Percentiles rank a stretch among this genome's conserved stretches.
Evolutionary conservation across 2,329 filamentous ascomycete species (phyloP).

Genomic region (Phialophora expanda): DNA sequence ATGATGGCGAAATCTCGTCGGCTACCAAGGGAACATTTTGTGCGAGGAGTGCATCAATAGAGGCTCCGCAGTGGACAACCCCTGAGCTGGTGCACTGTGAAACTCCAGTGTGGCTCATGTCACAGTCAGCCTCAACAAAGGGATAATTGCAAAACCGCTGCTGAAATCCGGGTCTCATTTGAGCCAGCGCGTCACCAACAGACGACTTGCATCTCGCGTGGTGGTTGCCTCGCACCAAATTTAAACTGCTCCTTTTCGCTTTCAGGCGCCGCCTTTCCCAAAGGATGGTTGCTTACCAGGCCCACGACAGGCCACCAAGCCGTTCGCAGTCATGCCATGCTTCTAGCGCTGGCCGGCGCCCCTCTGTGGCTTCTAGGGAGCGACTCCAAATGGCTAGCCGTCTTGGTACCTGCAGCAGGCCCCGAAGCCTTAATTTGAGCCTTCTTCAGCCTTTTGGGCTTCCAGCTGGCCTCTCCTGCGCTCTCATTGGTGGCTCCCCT

Average conservation of each 20-base stretch:
- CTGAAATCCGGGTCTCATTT: not conserved
- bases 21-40: not conserved
- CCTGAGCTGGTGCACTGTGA: conserved; percentile 6
- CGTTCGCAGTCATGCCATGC: conserved; percentile 14
- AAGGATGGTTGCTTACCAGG: conserved; percentile 14
- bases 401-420: conserved; percentile 27
- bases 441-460: conserved; percentile 10
- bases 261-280: conserved; percentile 16
- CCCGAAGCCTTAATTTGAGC: conserved; percentile 35
- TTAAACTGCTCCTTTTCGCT: conserved; percentile 10
- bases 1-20: not conserved
- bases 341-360: conserved; percentile 25
- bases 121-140: not conserved
- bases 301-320: conserved; percentile 12
- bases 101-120: not conserved
- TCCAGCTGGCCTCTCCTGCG: not conserved
- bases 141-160: not conserved
- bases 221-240: conserved; percentile 3
- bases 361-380: conserved; percentile 16
- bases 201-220: conserved; percentile 3
- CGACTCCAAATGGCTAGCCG: conserved; percentile 20
- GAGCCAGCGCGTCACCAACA: conserved; percentile 10
- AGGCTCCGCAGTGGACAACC: not conserved
- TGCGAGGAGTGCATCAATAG: not conserved
- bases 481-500: conserved; percentile 13